These are phyloP conservation scores for Microsporum canis DNA, from an alignment of 2,329 filamentous ascomycete species.

Conservation along the genomic window DNA sequence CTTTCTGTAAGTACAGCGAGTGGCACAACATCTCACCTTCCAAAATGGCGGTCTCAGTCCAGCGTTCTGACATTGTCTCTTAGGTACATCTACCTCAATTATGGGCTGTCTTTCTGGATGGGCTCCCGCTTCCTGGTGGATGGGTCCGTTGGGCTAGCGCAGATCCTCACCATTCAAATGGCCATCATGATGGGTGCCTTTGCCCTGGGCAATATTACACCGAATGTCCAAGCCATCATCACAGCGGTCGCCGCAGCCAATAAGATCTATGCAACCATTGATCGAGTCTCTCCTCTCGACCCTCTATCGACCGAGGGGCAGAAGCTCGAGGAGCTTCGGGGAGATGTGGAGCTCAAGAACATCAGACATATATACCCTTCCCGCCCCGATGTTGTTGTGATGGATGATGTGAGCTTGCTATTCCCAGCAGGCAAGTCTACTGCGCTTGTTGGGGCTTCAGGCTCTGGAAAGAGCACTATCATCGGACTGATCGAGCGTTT, in stretches of 20 bases:
- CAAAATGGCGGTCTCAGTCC: background rate
- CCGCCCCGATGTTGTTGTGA: conserved; percentile 31
- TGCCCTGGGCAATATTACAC: conserved; percentile 64
- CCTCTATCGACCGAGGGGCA: conserved; percentile 52
- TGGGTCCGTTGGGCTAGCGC: conserved; percentile 48
- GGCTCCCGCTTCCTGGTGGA: conserved; percentile 56
- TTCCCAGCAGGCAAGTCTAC: conserved; percentile 35
- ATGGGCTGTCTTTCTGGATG: conserved; percentile 50
- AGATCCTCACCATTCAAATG: conserved; percentile 65
- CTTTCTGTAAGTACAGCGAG: background rate
- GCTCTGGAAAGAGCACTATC: conserved; percentile 34
- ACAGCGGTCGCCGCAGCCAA: conserved; percentile 61
- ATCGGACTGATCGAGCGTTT: conserved; percentile 44
- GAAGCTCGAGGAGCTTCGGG: conserved; percentile 54
- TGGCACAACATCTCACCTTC: background rate
- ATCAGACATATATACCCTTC: conserved; percentile 41
- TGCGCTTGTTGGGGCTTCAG: conserved; percentile 33
- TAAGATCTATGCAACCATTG: conserved; percentile 79
- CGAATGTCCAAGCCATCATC: conserved; percentile 65
- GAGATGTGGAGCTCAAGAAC: conserved; percentile 58
- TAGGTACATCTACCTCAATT: background rate
- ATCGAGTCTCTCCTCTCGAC: conserved; percentile 65
- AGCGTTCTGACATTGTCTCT: background rate
- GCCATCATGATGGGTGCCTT: conserved; percentile 76
- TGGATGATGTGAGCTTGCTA: conserved; percentile 24